Conservation (phyloP, 179 eudicot genomes). For the Patellifolia procumbens region DNA sequence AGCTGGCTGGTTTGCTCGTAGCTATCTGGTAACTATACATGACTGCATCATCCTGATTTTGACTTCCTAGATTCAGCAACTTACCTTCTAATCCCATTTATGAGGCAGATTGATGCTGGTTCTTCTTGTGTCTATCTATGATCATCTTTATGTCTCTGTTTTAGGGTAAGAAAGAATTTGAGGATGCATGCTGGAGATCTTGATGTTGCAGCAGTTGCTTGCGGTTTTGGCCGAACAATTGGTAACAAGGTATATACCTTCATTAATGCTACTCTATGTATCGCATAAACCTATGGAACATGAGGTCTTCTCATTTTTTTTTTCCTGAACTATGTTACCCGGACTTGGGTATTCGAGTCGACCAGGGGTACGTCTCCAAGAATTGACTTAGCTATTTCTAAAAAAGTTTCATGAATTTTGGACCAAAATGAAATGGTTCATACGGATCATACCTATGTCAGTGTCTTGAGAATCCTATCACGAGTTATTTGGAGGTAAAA, state of each 20-base stretch:
- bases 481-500: too few relatives aligned
- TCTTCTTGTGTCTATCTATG: not conserved
- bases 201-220: conserved; percentile 94
- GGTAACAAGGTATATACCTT: conserved; percentile 76
- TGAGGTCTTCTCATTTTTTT: too few relatives aligned
- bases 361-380: too few relatives aligned
- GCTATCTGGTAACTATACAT: conserved; percentile 70
- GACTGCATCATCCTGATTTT: not conserved
- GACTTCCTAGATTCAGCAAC: conserved; percentile 8
- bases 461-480: too few relatives aligned
- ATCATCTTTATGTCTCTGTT: conserved; percentile 19
- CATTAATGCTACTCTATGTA: too few relatives aligned
- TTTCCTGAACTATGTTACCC: too few relatives aligned
- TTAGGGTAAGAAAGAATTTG: conserved; percentile 84
- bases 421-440: too few relatives aligned
- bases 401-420: too few relatives aligned
- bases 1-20: conserved; percentile 91
- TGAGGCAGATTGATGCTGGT: not conserved
- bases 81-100: not conserved
- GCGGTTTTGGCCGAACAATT: conserved; percentile 96
- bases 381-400: too few relatives aligned
- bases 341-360: too few relatives aligned
- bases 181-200: conserved; percentile 94
- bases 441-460: too few relatives aligned
- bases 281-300: too few relatives aligned